A percentile compares a stretch with the other conserved stretches of the same genome.
Conservation (phyloP, 495 filamentous ascomycete genomes). For the Penicillium daleae region DNA sequence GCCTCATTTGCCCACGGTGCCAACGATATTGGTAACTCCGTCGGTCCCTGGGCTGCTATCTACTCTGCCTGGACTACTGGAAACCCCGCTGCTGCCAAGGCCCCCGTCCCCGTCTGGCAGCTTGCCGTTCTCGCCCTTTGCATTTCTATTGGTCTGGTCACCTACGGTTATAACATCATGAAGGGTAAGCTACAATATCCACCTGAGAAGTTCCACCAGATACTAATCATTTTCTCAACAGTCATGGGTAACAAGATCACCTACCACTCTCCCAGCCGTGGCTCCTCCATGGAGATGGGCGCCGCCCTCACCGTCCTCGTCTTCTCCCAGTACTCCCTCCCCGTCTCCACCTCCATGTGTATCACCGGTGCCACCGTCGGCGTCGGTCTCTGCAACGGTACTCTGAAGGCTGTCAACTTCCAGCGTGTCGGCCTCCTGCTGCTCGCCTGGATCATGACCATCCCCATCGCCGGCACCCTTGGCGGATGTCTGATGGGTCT, state of each 20-base stretch:
- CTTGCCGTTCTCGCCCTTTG: slow-evolving; percentile 55
- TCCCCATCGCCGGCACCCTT: slow-evolving; percentile 64
- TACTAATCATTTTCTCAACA: slow-evolving; percentile 32
- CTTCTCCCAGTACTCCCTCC: slow-evolving; percentile 63
- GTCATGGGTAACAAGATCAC: slow-evolving; percentile 72
- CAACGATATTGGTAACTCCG: slow-evolving; percentile 79
- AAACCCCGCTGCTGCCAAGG: slow-evolving; percentile 48
- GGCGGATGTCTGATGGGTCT: slow-evolving; percentile 64
- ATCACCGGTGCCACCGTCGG: slow-evolving; percentile 62
- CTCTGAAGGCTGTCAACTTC: slow-evolving; percentile 64
- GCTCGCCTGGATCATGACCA: slow-evolving; percentile 63
- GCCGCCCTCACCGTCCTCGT: slow-evolving; percentile 68
- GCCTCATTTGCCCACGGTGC: slow-evolving; percentile 80
- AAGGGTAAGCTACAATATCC: slow-evolving; percentile 44
- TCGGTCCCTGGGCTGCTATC: slow-evolving; percentile 73
- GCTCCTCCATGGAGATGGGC: slow-evolving; percentile 68
- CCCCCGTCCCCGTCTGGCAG: slow-evolving; percentile 62
- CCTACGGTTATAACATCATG: slow-evolving; percentile 74
- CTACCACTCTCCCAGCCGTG: slow-evolving; percentile 63
- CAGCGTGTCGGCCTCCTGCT: slow-evolving; percentile 59
- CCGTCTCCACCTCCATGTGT: slow-evolving; percentile 63
- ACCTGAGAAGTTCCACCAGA: background rate
- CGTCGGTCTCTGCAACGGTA: slow-evolving; percentile 61
- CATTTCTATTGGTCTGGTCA: slow-evolving; percentile 61
- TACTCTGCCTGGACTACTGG: slow-evolving; percentile 68